Evolutionary conservation across 495 filamentous ascomycete genomes (phyloP).

Genomic region (Aspergillus indologenus): DNA sequence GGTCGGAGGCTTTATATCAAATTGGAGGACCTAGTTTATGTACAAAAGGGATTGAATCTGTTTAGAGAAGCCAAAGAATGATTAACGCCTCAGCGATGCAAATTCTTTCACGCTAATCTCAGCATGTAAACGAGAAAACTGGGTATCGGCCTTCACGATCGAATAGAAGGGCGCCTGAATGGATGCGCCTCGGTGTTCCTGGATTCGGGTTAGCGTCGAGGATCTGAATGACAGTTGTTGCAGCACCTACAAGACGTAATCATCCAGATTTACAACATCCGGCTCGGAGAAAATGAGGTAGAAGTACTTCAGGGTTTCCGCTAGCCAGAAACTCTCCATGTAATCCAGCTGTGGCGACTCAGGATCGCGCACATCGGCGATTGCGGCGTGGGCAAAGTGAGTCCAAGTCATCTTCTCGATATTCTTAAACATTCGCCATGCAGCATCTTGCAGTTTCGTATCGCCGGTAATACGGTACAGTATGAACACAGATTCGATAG

Average conservation of each 20-base stretch:
- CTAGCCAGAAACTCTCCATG: slow-evolving; percentile 60
- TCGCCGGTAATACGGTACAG: slow-evolving; percentile 75
- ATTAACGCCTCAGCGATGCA: too few species aligned
- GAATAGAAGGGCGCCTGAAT: slow-evolving; percentile 48
- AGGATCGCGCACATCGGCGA: slow-evolving; percentile 51
- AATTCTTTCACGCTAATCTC: too few species aligned
- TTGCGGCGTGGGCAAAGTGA: slow-evolving; percentile 55
- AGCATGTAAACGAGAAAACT: background rate
- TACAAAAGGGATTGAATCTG: too few species aligned
- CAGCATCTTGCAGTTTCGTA: slow-evolving; percentile 59
- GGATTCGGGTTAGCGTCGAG: slow-evolving; percentile 10
- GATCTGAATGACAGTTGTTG: background rate
- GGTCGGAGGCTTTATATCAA: too few species aligned
- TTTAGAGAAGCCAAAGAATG: too few species aligned
- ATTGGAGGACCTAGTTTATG: too few species aligned
- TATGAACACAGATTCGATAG: slow-evolving; percentile 71
- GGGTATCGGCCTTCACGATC: background rate
- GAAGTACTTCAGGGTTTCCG: slow-evolving; percentile 92
- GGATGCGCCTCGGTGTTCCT: slow-evolving; percentile 78
- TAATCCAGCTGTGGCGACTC: slow-evolving; percentile 38
- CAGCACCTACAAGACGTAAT: slow-evolving; percentile 57
- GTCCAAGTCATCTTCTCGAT: slow-evolving; percentile 61
- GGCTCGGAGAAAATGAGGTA: slow-evolving; percentile 81
- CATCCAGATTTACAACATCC: slow-evolving; percentile 63
- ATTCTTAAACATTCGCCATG: slow-evolving; percentile 73